These are phyloP conservation scores for Dendrobium huoshanense DNA, from an alignment of 106 monocot genomes.

Conservation along the genomic window DNA sequence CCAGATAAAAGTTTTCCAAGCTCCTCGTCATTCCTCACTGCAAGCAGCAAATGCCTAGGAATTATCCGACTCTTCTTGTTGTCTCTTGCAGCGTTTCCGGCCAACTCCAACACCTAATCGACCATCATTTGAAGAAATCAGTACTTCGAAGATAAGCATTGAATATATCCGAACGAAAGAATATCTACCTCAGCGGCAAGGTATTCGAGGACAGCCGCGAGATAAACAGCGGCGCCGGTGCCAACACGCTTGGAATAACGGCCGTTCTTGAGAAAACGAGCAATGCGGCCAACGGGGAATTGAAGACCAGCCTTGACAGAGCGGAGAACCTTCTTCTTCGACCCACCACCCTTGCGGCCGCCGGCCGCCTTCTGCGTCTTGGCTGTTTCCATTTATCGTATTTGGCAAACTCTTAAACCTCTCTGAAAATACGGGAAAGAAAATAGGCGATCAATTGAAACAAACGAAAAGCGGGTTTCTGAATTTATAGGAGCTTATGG, in stretches of 20 bases:
- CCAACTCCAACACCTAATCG: conserved; percentile 3
- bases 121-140: neutral
- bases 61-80: conserved; percentile 8
- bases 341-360: conserved; percentile 23
- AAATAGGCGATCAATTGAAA: neutral
- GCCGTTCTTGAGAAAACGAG: conserved; percentile 49
- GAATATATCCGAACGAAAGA: neutral
- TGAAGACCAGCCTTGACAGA: conserved; percentile 45
- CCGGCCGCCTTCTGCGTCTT: conserved; percentile 32
- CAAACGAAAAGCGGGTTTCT: neutral
- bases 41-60: conserved; percentile 1
- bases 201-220: conserved; percentile 56
- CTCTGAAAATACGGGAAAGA: no score
- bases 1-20: conserved; percentile 4
- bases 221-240: conserved; percentile 47
- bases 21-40: conserved; percentile 2
- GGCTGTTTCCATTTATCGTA: neutral
- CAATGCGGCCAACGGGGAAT: conserved; percentile 55
- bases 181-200: conserved; percentile 41
- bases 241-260: conserved; percentile 53
- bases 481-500: neutral
- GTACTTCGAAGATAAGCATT: neutral
- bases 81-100: conserved; percentile 1
- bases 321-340: conserved; percentile 33
- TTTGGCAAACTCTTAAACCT: neutral